A percentile compares a stretch with the other conserved stretches of the same genome.
Evolutionary conservation across 2,329 filamentous ascomycete species (phyloP).

Genomic region (Chaetomium sp.): DNA sequence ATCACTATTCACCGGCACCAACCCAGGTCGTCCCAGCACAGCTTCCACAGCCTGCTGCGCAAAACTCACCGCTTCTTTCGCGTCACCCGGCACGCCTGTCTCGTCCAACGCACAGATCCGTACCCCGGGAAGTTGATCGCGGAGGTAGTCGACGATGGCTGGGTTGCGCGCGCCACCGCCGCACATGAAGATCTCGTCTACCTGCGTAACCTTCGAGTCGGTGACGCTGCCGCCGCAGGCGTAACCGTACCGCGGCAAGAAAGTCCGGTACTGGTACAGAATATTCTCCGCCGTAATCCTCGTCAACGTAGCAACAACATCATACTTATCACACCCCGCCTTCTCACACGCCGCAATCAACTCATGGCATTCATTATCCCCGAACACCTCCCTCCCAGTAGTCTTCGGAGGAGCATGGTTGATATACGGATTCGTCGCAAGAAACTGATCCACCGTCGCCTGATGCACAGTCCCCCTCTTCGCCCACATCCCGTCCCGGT

Average conservation of each 20-base stretch:
- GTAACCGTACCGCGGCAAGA: background rate
- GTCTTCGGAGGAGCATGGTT: conserved; percentile 46
- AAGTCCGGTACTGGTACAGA: conserved; percentile 35
- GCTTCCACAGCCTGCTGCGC: conserved; percentile 57
- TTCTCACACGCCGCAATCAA: conserved; percentile 37
- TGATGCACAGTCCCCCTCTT: conserved; percentile 43
- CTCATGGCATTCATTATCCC: conserved; percentile 43
- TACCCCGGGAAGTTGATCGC: conserved; percentile 40
- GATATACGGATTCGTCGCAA: conserved; percentile 45
- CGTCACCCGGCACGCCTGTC: conserved; percentile 48
- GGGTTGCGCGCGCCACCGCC: conserved; percentile 52
- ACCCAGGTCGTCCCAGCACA: conserved; percentile 27
- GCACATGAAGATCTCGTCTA: conserved; percentile 53
- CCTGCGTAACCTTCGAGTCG: too few species aligned
- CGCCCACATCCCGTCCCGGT: conserved; percentile 46
- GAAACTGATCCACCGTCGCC: conserved; percentile 45
- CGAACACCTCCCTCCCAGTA: conserved; percentile 54
- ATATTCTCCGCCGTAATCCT: conserved; percentile 54
- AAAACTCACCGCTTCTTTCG: conserved; percentile 55
- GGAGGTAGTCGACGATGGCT: conserved; percentile 48
- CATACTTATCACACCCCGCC: conserved; percentile 31
- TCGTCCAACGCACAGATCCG: conserved; percentile 50
- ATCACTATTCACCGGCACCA: conserved; percentile 1
- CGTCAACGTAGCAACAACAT: conserved; percentile 53
- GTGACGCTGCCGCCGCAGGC: conserved; percentile 6